Percentiles rank a stretch among this genome's conserved stretches.
Evolutionary conservation across 371 early-diverging fungal genomes (phyloP).

Genomic region (Mycotypha africana): DNA sequence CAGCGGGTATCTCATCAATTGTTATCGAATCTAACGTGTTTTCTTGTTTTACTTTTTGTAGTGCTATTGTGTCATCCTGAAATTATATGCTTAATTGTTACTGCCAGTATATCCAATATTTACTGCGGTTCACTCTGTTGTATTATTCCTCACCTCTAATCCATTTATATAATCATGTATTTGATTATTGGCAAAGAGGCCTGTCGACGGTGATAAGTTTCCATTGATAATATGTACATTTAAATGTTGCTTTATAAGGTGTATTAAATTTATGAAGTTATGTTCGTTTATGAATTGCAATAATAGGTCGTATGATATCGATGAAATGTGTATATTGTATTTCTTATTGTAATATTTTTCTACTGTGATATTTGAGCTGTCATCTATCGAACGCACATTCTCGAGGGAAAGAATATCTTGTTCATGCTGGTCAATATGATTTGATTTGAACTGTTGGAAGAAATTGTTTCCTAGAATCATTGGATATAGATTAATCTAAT

Average conservation of each 20-base stretch:
- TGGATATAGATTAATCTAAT: not conserved
- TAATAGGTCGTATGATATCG: conserved; percentile 91
- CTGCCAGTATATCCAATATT: too few relatives aligned
- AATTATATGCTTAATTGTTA: too few relatives aligned
- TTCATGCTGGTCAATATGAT: conserved; percentile 73
- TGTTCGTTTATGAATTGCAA: conserved; percentile 92
- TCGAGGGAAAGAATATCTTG: conserved; percentile 62
- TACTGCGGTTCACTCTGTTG: too few relatives aligned
- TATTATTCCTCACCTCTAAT: too few relatives aligned
- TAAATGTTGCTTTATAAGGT: conserved; percentile 93
- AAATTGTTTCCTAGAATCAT: conserved; percentile 47
- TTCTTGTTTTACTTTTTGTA: conserved; percentile 5
- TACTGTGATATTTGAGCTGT: conserved; percentile 78
- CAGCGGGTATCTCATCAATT: conserved; percentile 50
- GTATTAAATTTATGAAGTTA: conserved; percentile 78
- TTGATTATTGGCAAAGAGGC: too few relatives aligned
- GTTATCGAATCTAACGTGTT: conserved; percentile 3
- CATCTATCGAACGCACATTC: conserved; percentile 66
- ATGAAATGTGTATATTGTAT: conserved; percentile 85
- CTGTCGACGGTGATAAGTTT: conserved; percentile 15
- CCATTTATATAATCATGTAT: too few relatives aligned
- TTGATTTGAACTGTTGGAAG: conserved; percentile 67
- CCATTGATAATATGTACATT: conserved; percentile 59
- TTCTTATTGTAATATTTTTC: conserved; percentile 83
- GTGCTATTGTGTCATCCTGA: too few relatives aligned